phyloP scores from a whole-genome alignment of 2,329 filamentous ascomycete species.

The Calonectria hongkongensis region DNA sequence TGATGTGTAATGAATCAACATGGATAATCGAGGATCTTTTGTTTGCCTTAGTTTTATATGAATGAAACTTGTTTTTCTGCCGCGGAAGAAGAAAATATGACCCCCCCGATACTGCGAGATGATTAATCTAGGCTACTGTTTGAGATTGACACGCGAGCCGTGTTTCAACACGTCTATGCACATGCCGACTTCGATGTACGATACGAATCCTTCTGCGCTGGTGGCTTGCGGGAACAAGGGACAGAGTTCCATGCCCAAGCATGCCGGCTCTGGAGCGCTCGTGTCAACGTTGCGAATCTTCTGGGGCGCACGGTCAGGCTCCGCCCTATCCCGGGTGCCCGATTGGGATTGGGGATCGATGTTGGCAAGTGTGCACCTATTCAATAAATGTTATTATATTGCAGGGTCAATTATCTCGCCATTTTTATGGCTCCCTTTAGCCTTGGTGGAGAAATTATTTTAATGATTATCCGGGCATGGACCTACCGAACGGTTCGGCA shows the following conservation, averaged over 20 bases:
- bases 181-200: constrained; percentile 74
- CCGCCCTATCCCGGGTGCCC: constrained; percentile 71
- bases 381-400: neutral
- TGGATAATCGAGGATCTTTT: constrained; percentile 41
- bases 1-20: constrained; percentile 45
- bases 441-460: neutral
- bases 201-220: constrained; percentile 59
- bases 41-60: constrained; percentile 36
- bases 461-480: constrained; percentile 27
- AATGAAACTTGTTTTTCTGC: constrained; percentile 27
- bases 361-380: constrained; percentile 82
- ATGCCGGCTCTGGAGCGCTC: constrained; percentile 74
- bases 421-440: neutral
- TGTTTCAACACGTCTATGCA: constrained; percentile 68
- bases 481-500: constrained; percentile 78
- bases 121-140: constrained; percentile 38
- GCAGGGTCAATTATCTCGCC: constrained; percentile 32
- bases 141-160: constrained; percentile 66
- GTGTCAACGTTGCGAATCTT: constrained; percentile 76
- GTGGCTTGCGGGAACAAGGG: constrained; percentile 67
- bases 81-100: neutral
- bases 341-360: constrained; percentile 76
- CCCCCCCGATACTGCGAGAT: neutral
- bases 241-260: constrained; percentile 80
- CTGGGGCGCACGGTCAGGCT: constrained; percentile 76